Evolutionary conservation across 495 filamentous ascomycete genomes (phyloP), one percentile per base, ranked within the genome.

Genomic region (Penicillium diatomitis): DNA sequence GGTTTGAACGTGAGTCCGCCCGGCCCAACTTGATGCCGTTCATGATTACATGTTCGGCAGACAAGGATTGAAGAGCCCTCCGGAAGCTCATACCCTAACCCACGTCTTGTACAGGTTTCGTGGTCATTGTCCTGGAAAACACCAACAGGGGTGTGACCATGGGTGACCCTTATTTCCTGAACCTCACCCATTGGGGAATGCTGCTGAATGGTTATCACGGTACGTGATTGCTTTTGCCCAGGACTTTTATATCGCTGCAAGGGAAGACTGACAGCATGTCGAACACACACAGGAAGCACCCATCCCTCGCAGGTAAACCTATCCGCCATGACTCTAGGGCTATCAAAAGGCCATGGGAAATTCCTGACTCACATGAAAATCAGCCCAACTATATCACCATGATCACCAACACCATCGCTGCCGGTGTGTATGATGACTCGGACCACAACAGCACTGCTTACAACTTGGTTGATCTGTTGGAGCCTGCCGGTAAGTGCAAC

Each of bases 351-450:
- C 12, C 4, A 20, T 39, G 1, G 11, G 37, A 10, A 39, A 39
- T 12, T 3, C 10, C 11, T 20, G 9, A 20, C 37, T 39, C 4
- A 39, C 37, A 12, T n/a, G 2, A 20, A 4, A 20, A 5, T 39
- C 28, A 52, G 50, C 50, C 50, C 6, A 52, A 52, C 32, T 52
- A 52, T 32, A 52, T 52, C 6, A 48, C 50, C 4, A 52, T 52
- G 50, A 32, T 52, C 20, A 8, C 50, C 6, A 37, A 48, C 28
- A 42, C 50, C 12, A 11, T 30, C 9, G 35, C 50, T 40, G 50
- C 36, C 20, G 50, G 50, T 20, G 50, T 52, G 3, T 52, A 37
- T 28, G 44, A 48, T 20, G 50, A 52, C 32, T 6, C 8, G 4
- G 50, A 52, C n/a, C 50, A 48, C 45, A 52, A 48, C 50, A 41